Evolutionary conservation across 2,329 filamentous ascomycete genomes (phyloP).

Genomic region (Tolypocladium endophyticum): DNA sequence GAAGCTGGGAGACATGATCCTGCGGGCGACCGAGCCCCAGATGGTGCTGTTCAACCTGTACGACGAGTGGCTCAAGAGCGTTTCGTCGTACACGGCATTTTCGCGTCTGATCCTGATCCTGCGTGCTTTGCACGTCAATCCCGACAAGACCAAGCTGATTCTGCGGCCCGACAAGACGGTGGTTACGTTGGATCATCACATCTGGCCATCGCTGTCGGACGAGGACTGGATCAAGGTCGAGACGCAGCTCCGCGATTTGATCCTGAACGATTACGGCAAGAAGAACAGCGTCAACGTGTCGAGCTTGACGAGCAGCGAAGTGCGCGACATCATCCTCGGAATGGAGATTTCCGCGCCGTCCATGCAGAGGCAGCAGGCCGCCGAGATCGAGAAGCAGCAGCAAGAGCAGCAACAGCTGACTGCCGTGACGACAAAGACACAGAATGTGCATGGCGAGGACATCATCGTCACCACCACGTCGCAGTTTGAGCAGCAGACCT

Average conservation of each 20-base stretch:
- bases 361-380: constrained; percentile 95
- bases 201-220: constrained; percentile 89
- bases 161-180: constrained; percentile 94
- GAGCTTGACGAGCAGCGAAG: constrained; percentile 91
- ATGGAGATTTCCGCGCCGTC: constrained; percentile 99
- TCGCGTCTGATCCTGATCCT: constrained; percentile 89
- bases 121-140: constrained; percentile 91
- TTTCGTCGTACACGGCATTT: constrained; percentile 97
- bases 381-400: constrained; percentile 98
- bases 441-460: constrained; percentile 93
- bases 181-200: constrained; percentile 97
- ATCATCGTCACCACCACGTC: constrained; percentile 98
- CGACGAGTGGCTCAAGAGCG: constrained; percentile 97
- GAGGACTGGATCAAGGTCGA: constrained; percentile 99
- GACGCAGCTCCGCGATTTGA: constrained; percentile 86
- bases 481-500: constrained; percentile 94
- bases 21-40: constrained; percentile 95
- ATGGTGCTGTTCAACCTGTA: constrained; percentile 99
- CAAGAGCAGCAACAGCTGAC: constrained; percentile 94
- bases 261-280: constrained; percentile 97
- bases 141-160: constrained; percentile 95
- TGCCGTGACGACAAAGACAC: constrained; percentile 94
- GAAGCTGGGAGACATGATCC: constrained; percentile 97
- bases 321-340: constrained; percentile 94
- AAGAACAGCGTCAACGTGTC: constrained; percentile 99